Evolutionary conservation across 2,329 filamentous ascomycete species (phyloP), one percentile per base, ranked within the genome.

Genomic region (Colletotrichum lindemuthianum): DNA sequence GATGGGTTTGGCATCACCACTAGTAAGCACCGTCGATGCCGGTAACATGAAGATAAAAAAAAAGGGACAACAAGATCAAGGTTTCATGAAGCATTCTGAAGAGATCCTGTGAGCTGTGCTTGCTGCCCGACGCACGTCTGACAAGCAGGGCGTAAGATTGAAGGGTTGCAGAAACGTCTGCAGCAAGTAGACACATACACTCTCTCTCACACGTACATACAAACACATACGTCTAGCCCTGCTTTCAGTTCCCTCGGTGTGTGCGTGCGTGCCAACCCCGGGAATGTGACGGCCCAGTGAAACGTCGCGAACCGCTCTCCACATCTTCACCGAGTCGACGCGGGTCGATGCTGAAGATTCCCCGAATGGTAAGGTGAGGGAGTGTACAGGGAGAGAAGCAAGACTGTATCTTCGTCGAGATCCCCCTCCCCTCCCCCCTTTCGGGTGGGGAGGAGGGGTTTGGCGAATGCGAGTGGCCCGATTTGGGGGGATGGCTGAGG

Each of bases 251-350:
- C 40, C 33, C 24, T 65, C 57, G 57, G 51, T 65, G 63, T 41
- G 16, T 36, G 24, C 36, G 15, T 49, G 43, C 24, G 24, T 24
- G 24, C 24, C 24, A 24, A 24, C 24, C 24, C 24, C 24, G 33
- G 41, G 16, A 61, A 56, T 61, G 24, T 61, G 51, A 63, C 63
- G 40, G 59, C 36, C 63, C 63, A 65, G 63, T 63, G 11, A 63
- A n/a, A 12, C 33, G 15, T 33, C 24, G 39, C 15, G 5, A 15
- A 49, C 7, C 9, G 59, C 51, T 65, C 63, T 49, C 63, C 63
- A 65, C 63, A 57, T 12, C 59, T 53, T 65, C 51, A 65, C 63
- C 63, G 59, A 63, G 59, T 55, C 39, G 63, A 63, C 59, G 47
- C 47, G 47, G 47, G 52, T 51, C 50, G 48, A 61, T 65, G 40